A percentile compares a stretch with the other conserved stretches of the same genome.
These are phyloP conservation scores for Neonectria faginata DNA, from an alignment of 2,329 filamentous ascomycete species.

Conservation along the genomic window DNA sequence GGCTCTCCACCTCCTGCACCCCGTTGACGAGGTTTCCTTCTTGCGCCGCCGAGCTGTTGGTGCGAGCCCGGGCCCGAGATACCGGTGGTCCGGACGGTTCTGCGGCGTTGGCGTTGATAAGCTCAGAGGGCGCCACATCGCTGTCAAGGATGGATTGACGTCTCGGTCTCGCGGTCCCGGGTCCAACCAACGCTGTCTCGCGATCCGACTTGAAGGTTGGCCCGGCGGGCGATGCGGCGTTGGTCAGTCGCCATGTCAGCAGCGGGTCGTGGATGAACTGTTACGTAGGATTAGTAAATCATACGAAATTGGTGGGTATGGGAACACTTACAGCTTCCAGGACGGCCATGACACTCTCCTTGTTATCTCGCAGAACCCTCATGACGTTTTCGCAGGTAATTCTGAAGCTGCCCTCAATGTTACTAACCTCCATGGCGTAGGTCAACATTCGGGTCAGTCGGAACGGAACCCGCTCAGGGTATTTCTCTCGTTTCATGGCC, in stretches of 20 bases:
- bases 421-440: conserved; percentile 99
- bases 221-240: conserved; percentile 70
- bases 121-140: conserved; percentile 69
- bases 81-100: conserved; percentile 59
- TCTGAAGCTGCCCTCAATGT: conserved; percentile 98
- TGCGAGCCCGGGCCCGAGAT: conserved; percentile 66
- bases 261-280: conserved; percentile 99
- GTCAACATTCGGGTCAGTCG: conserved; percentile 98
- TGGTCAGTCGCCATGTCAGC: conserved; percentile 91
- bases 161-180: conserved; percentile 64
- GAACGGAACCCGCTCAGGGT: conserved; percentile 97
- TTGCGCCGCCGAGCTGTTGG: conserved; percentile 66
- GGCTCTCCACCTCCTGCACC: conserved; percentile 74
- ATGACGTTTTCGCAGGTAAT: conserved; percentile 99
- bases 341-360: conserved; percentile 98
- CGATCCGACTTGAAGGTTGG: conserved; percentile 75
- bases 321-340: conserved; percentile 86
- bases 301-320: too few species aligned
- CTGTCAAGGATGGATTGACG: conserved; percentile 77
- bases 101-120: conserved; percentile 62
- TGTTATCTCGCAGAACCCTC: conserved; percentile 95
- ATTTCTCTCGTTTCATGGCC: conserved; percentile 99
- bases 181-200: conserved; percentile 64
- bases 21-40: conserved; percentile 54
- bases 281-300: background rate